Evolutionary conservation across 306 rosid species (phyloP).

Genomic region (Cicer judaicum): DNA sequence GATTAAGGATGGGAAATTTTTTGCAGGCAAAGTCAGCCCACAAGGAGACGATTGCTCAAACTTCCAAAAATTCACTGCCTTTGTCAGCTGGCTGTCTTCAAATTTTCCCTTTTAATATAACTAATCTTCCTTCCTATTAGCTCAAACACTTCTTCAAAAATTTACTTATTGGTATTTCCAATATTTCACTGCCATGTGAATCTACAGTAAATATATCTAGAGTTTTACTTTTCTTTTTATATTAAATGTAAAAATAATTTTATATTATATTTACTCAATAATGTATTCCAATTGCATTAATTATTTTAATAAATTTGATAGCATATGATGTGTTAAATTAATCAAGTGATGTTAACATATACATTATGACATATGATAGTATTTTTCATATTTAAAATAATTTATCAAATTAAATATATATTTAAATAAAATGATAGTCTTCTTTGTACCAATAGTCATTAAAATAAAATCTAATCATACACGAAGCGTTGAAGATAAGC

Average conservation of each 20-base stretch:
- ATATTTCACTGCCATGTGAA: conserved; percentile 44
- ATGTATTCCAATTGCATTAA: not conserved
- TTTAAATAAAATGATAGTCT: too few relatives aligned
- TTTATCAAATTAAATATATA: too few relatives aligned
- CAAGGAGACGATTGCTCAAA: conserved; percentile 78
- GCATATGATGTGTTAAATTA: not conserved
- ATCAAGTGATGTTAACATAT: not conserved
- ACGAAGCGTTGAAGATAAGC: conserved; percentile 49
- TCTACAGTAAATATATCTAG: conserved; percentile 28
- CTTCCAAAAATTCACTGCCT: conserved; percentile 95
- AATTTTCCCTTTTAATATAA: conserved; percentile 28
- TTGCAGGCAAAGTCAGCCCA: conserved; percentile 88
- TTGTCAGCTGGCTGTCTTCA: conserved; percentile 74
- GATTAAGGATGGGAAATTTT: conserved; percentile 61
- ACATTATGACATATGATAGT: not conserved
- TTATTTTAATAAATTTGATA: not conserved
- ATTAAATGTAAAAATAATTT: not conserved
- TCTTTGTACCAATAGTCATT: not conserved
- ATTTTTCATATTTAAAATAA: too few relatives aligned
- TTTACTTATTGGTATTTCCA: conserved; percentile 31
- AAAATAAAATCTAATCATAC: not conserved
- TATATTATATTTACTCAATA: not conserved
- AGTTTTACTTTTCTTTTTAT: not conserved
- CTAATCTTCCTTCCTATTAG: not conserved
- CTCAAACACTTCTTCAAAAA: conserved; percentile 12